These are phyloP conservation scores for Apodospora peruviana DNA, from an alignment of 495 filamentous ascomycete species.

Conservation along the genomic window DNA sequence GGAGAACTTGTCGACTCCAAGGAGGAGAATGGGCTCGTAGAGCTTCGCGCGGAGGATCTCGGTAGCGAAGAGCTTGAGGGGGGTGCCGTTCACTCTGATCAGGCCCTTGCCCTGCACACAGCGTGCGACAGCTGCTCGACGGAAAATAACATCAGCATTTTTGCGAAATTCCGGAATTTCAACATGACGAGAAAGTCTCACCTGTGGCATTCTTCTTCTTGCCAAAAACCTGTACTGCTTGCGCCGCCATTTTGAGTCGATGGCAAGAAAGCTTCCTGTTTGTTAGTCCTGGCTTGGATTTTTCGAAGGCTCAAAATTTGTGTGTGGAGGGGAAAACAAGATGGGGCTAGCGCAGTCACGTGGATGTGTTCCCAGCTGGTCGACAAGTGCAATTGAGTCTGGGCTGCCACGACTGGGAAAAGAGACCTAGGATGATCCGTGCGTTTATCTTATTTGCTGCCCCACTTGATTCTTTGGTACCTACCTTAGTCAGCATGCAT, in stretches of 20 bases:
- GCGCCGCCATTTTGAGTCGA: conserved; percentile 28
- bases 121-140: conserved; percentile 29
- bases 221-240: conserved; percentile 35
- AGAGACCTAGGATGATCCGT: no score
- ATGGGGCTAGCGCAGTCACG: conserved; percentile 31
- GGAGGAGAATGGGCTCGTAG: conserved; percentile 95
- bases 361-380: conserved; percentile 18
- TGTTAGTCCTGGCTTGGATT: conserved; percentile 26
- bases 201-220: conserved; percentile 40
- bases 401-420: background rate
- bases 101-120: conserved; percentile 55
- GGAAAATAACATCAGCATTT: conserved; percentile 2
- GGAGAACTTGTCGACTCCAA: conserved; percentile 90
- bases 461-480: no score
- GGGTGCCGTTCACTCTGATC: conserved; percentile 97
- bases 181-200: conserved; percentile 17
- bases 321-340: conserved; percentile 32
- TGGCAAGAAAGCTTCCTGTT: conserved; percentile 29
- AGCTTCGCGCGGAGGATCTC: conserved; percentile 95
- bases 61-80: conserved; percentile 86
- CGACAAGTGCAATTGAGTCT: background rate
- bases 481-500: no score
- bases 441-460: no score
- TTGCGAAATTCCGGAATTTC: conserved; percentile 1
- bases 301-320: conserved; percentile 27